Base-by-base conservation (phyloP, 179 eudicot species). In the Heliamphora pulchella region DNA sequence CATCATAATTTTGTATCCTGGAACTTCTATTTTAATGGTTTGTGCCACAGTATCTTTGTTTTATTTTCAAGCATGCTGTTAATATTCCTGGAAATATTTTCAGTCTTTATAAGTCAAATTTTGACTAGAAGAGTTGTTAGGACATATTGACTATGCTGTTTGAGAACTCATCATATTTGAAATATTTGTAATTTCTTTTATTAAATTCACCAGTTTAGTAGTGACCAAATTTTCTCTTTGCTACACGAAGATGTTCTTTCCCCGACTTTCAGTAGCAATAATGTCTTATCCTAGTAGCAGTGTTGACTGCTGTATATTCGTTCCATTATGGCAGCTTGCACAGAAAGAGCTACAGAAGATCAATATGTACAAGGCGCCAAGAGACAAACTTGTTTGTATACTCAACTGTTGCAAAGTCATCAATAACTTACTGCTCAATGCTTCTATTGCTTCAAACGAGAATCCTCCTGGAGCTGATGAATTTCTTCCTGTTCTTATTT, bases 271-370 rank as follows among this genome's bases (percentile, higher is more conserved):
- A 74, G 61, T 80, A 50, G 43, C 71, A 55, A 55, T 74, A 48
- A 50, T 57, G 50, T 53, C 57, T 18, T 67, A 17, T 61, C 53
- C 41, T 51, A 48, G 3, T 1, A 18, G 39, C 48, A 63, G 68
- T 61, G 57, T 75, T 61, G 69, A 31, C 31, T 66, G 48, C 43
- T n/a, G 9, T 64, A 18, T 78, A 71, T 55, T 72, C 39, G 64
- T 81, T 59, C 70, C 80, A 77, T 57, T 67, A 71, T 82, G 69
- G 59, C 91, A 94, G 97, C 94, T 95, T 83, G 98, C 98, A 5
- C 98, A 93, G 82, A 95, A 95, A 77, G 98, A 95, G 89, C 93
- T 95, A 74, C 98, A 91, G 79, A 95, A 95, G 89, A 95, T 95
- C 71, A 95, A 95, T 80, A 91, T 91, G 97, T 86, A 85, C 93